Evolutionary conservation across 495 filamentous ascomycete genomes (phyloP), one percentile per base, ranked within the genome.

Genomic region (Pyronema domesticum): DNA sequence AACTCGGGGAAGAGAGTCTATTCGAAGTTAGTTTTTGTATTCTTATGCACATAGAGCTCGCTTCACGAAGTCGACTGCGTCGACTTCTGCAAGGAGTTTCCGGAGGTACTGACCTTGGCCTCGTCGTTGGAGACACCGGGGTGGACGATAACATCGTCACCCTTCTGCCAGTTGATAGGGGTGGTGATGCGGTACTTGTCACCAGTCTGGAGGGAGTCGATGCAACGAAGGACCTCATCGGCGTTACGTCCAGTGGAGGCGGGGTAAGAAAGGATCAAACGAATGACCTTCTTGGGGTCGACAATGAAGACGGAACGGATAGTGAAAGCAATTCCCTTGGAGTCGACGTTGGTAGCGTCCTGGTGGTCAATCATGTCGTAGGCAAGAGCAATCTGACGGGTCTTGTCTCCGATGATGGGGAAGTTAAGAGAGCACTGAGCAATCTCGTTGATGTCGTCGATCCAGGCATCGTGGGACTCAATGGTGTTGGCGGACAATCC

Each of bases 301-400:
- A 98, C 93, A 74, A 96, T 75, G 78, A 96, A 98, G 71, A 96
- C 93, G 59, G 86, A 94, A 67, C 91, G 89, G 75, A 98, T 95
- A 68, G 91, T 96, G 73, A 96, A 94, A 54, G 91, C 88, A 63
- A 94, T 87, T 58, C 87, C 91, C 80, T 96, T 96, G 65, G 79
- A 73, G 69, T 93, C 87, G 52, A 95, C 89, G 74, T 95, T 96
- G 64, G 81, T 83, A 55, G 74, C 73, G 63, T 86, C 81, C 61
- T 85, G 80, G 68, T 84, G 74, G 64, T 98, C 91, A 59, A 98
- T 75, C 91, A 96, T 98, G 74, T 98, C 91, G 68, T 94, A 98
- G 56, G 77, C 70, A 68, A 81, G 85, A 61, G 91, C 86, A 45
- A 98, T 78, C 75, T 95, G 84, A 62, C 93, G 78, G 68, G 91